Evolutionary conservation across 768 basidiomycete genomes (phyloP).

Genomic region (Panus rudis): DNA sequence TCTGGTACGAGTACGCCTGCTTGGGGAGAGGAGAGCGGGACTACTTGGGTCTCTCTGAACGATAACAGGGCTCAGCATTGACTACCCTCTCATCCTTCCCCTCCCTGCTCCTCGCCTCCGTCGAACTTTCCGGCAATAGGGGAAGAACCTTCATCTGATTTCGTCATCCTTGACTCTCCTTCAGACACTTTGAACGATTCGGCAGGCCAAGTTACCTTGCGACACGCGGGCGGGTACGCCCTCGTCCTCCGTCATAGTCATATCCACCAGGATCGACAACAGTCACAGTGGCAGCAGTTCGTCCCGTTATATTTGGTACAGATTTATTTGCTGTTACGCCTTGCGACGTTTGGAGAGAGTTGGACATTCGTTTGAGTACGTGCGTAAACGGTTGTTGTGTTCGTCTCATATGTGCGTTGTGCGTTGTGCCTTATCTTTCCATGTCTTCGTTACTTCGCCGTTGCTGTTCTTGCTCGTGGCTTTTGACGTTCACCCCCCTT

Average conservation of each 20-base stretch:
- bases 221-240: constrained; percentile 18
- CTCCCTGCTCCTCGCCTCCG: constrained; percentile 1
- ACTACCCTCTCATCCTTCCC: too few species aligned
- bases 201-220: too few species aligned
- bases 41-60: constrained; percentile 10
- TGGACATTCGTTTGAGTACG: too few species aligned
- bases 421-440: background rate
- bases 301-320: constrained; percentile 21
- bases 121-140: constrained; percentile 1
- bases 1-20: constrained; percentile 4
- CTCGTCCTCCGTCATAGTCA: too few species aligned
- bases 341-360: constrained; percentile 12
- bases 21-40: constrained; percentile 1
- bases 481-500: too few species aligned
- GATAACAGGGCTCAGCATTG: constrained; percentile 12
- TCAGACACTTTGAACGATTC: too few species aligned
- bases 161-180: too few species aligned
- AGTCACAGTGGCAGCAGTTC: too few species aligned
- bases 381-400: background rate
- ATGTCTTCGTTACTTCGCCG: background rate
- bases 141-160: background rate
- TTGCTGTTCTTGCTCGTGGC: background rate
- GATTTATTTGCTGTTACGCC: constrained; percentile 19
- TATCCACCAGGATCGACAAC: too few species aligned
- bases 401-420: background rate